Evolutionary conservation across 495 filamentous ascomycete genomes (phyloP), one percentile per base, ranked within the genome.

Genomic region (Cairneyella variabilis): DNA sequence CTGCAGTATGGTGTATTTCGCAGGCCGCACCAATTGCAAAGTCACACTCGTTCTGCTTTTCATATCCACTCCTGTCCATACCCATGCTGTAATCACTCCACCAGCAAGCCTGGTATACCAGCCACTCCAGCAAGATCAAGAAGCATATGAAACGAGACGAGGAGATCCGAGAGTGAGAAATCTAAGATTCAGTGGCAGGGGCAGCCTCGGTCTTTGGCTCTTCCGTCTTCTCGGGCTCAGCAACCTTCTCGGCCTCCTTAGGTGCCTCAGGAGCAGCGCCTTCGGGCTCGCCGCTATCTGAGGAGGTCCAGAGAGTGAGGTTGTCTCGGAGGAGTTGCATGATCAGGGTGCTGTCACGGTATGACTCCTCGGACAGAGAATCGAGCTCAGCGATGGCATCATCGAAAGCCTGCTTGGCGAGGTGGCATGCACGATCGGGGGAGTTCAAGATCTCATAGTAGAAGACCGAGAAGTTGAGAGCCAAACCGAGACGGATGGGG

Each of bases 361-460:
- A 98, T 62, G 91, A 96, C 74, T 98, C 93, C 79, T 98, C 93
- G 53, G 91, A 96, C 54, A 98, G 80, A 17, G 92, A 96, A 78
- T 98, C 93, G 61, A 98, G 90, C 83, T 98, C 93, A 56, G 93
- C 93, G 71, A 98, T 98, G 57, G 93, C 93, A 70, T 98, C 93
- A 71, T 98, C 93, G 66, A 98, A 98, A 25, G 95, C 92, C 77
- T 96, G 91, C 85, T 98, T 98, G 69, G 93, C 93, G 50, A 98
- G 83, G 72, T 98, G 93, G 82, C 93, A 98, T 66, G 93, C 93
- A 70, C 91, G 92, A 68, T 98, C 93, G 41, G 93, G 93, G 11
- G 93, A 95, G 85, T 97, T 98, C 62, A 98, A 80, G 70, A 98
- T 98, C 82, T 98, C 93, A 71, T 98, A 98, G 84, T 98, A 98